Evolutionary conservation across 768 basidiomycete genomes (phyloP), one percentile per base, ranked within the genome.

Genomic region (Melanogaster broomeanus): DNA sequence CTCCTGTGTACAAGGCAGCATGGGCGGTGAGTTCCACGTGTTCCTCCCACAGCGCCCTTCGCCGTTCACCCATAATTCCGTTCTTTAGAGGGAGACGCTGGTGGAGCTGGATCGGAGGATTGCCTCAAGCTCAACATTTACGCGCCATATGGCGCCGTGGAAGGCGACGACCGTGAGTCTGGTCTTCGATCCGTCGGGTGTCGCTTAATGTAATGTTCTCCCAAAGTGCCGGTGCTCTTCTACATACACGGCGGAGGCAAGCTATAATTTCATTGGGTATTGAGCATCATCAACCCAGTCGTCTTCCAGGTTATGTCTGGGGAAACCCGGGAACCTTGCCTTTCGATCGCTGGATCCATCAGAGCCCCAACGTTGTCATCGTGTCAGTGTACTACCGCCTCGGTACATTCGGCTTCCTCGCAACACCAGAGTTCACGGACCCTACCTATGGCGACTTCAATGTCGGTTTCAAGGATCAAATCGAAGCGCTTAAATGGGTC

Each of bases 351-450:
- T 87, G 83, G 84, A 69, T 87, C 47, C 69, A 84, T 39, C 84
- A 85, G 58, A 79, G 73, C 24, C 83, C 83, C 3, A 78, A 82
- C 49, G 77, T 86, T 21, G 76, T 87, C 37, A 72, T 85, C 47
- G 84, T 85, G 9, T 83, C 85, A 0, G 77, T 85, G 7, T 84
- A 87, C 63, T 87, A 87, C 63, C 80, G 81, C 16, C 76, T 87
- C 21, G 75, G 76, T 45, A 77, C 80, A 1, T 77, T 87, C 58
- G 87, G 87, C 22, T 87, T 87, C 69, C 75, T 85, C 24, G 65
- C 81, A 1, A 61, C 70, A 8, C 79, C 84, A 2, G 78, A 75
- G 19, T 74, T 84, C 48, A 47, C 58, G 2, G 64, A 77, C 47
- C 28, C 70, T 10, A 48, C 53, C 0, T 58, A 72, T 22, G 81